Conservation (phyloP, 73 alveolate genomes). For the Urostyla sp. region DNA sequence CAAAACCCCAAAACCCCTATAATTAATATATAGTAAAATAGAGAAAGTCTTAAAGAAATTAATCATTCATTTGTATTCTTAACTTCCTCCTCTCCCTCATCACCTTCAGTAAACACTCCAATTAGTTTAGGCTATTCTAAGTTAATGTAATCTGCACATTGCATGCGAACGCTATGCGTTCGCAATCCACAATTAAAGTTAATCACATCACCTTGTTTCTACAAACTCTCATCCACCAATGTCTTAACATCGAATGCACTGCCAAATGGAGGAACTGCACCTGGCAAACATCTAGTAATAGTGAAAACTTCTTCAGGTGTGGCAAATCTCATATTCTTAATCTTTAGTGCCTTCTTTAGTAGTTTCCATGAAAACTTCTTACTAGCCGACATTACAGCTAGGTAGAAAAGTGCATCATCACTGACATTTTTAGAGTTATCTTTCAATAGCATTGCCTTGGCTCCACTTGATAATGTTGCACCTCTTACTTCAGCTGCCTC, state of each 20-base stretch:
- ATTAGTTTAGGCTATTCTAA: slow-evolving; percentile 90
- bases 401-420: slow-evolving; percentile 61
- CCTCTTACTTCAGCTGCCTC: slow-evolving; percentile 97
- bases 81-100: slow-evolving; percentile 37
- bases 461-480: slow-evolving; percentile 94
- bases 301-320: slow-evolving; percentile 90
- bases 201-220: slow-evolving; percentile 88
- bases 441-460: slow-evolving; percentile 96
- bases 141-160: slow-evolving; percentile 85
- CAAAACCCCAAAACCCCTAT: too few relatives aligned
- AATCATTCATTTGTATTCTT: background rate
- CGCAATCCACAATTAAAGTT: slow-evolving; percentile 97
- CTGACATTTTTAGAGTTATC: slow-evolving; percentile 77
- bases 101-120: slow-evolving; percentile 80
- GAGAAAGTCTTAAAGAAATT: too few relatives aligned
- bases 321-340: slow-evolving; percentile 93
- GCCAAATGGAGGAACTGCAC: slow-evolving; percentile 99
- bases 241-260: slow-evolving; percentile 86
- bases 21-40: too few relatives aligned
- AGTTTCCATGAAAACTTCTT: slow-evolving; percentile 91
- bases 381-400: slow-evolving; percentile 96
- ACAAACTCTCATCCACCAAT: slow-evolving; percentile 83
- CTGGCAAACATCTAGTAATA: slow-evolving; percentile 93
- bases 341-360: slow-evolving; percentile 85
- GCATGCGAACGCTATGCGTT: slow-evolving; percentile 90